Conservation (phyloP, 352 stramenopile genomes). For the Pythium periplocum region DNA sequence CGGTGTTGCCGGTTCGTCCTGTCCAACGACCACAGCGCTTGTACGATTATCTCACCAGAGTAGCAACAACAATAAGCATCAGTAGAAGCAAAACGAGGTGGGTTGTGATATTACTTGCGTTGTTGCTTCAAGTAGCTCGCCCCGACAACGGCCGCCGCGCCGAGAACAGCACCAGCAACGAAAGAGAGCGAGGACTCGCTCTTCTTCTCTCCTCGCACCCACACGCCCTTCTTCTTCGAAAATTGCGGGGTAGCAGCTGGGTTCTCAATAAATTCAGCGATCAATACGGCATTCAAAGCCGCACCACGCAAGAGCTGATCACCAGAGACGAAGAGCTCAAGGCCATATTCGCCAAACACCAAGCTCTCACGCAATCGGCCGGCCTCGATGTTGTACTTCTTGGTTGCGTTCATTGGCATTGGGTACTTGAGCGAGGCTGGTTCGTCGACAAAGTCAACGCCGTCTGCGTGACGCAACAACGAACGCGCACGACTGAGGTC, state of each 20-base stretch:
- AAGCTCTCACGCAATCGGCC: conserved; percentile 92
- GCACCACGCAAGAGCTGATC: conserved; percentile 96
- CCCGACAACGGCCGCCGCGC: conserved; percentile 31
- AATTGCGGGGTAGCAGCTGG: conserved; percentile 54
- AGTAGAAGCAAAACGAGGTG: conserved; percentile 4
- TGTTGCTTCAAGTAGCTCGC: conserved; percentile 46
- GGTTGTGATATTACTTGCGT: background rate
- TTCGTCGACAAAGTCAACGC: conserved; percentile 94
- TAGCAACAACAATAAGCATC: conserved; percentile 30
- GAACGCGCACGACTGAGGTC: conserved; percentile 79
- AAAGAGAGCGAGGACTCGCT: conserved; percentile 20
- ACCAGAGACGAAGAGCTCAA: conserved; percentile 97
- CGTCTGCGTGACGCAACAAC: conserved; percentile 80
- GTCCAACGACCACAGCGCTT: conserved; percentile 17
- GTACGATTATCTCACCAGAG: conserved; percentile 27
- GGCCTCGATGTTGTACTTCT: conserved; percentile 98
- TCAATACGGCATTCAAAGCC: conserved; percentile 96
- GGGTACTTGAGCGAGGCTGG: conserved; percentile 86
- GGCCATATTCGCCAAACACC: conserved; percentile 94
- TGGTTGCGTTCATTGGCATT: conserved; percentile 96
- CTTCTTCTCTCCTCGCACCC: conserved; percentile 1
- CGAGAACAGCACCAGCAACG: conserved; percentile 24
- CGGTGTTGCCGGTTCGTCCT: conserved; percentile 35
- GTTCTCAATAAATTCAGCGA: conserved; percentile 90
- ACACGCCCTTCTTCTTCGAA: conserved; percentile 44